These are phyloP conservation scores for Malbranchea zuffiana DNA, from an alignment of 2,329 filamentous ascomycete species.

Conservation along the genomic window DNA sequence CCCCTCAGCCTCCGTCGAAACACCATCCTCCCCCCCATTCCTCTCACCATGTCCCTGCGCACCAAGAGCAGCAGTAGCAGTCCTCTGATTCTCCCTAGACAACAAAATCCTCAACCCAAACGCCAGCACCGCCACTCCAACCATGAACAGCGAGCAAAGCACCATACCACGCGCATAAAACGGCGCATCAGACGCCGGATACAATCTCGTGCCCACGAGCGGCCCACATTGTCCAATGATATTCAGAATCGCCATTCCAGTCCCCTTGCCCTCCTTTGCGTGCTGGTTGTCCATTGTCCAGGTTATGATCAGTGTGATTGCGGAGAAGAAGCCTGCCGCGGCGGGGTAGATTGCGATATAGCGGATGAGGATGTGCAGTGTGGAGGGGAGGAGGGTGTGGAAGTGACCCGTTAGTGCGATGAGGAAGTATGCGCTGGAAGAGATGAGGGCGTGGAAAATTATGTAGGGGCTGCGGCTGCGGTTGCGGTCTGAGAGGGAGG, in stretches of 20 bases:
- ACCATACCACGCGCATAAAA: constrained; percentile 55
- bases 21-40: constrained; percentile 6
- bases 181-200: constrained; percentile 48
- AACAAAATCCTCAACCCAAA: constrained; percentile 45
- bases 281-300: constrained; percentile 84
- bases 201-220: constrained; percentile 55
- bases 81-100: constrained; percentile 39
- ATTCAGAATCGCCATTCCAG: constrained; percentile 70
- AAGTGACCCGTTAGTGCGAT: constrained; percentile 43
- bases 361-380: constrained; percentile 36
- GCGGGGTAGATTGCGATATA: constrained; percentile 73
- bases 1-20: constrained; percentile 12
- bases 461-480: constrained; percentile 55
- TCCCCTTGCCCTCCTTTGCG: constrained; percentile 56
- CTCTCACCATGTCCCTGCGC: constrained; percentile 12
- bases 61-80: constrained; percentile 27
- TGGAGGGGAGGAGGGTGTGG: constrained; percentile 26
- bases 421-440: constrained; percentile 54
- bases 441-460: constrained; percentile 57
- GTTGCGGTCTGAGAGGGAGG: constrained; percentile 58
- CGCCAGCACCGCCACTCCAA: constrained; percentile 48
- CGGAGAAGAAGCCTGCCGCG: constrained; percentile 67
- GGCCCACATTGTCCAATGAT: constrained; percentile 72
- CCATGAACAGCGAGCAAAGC: constrained; percentile 53
- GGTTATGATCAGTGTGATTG: constrained; percentile 72